These are phyloP conservation scores for Eucalyptus brandiana DNA, from an alignment of 345 rosid species.

Conservation along the genomic window DNA sequence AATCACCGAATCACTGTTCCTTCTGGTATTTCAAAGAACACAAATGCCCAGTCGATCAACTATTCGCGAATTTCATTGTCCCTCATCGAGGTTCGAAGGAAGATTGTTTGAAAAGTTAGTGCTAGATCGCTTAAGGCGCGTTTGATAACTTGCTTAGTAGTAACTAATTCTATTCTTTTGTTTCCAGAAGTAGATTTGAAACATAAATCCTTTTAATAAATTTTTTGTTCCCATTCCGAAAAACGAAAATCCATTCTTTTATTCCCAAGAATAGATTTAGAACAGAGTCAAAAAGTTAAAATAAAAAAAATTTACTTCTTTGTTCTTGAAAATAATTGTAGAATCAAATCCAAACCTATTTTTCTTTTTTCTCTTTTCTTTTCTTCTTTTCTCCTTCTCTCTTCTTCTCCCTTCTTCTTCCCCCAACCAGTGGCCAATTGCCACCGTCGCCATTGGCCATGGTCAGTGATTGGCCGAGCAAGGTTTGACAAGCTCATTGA, in stretches of 20 bases:
- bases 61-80: no score
- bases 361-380: no score
- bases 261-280: accelerated
- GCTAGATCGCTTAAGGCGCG: accelerated
- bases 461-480: accelerated
- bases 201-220: no score
- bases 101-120: background rate
- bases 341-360: no score
- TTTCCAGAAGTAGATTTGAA: accelerated
- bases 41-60: background rate
- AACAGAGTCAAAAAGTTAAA: accelerated
- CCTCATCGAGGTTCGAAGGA: background rate
- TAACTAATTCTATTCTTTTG: accelerated
- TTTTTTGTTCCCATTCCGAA: accelerated
- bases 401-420: no score
- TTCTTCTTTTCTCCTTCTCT: no score
- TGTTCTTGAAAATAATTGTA: no score
- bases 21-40: accelerated
- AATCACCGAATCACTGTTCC: background rate
- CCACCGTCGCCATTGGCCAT: accelerated
- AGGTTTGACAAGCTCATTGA: accelerated
- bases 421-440: no score
- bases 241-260: accelerated
- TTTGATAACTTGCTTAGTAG: no score
- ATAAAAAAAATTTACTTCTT: no score